A percentile compares a stretch with the other conserved stretches of the same genome.
Evolutionary conservation across 2,329 filamentous ascomycete genomes (phyloP).

Genomic region (Septoria petroselini): DNA sequence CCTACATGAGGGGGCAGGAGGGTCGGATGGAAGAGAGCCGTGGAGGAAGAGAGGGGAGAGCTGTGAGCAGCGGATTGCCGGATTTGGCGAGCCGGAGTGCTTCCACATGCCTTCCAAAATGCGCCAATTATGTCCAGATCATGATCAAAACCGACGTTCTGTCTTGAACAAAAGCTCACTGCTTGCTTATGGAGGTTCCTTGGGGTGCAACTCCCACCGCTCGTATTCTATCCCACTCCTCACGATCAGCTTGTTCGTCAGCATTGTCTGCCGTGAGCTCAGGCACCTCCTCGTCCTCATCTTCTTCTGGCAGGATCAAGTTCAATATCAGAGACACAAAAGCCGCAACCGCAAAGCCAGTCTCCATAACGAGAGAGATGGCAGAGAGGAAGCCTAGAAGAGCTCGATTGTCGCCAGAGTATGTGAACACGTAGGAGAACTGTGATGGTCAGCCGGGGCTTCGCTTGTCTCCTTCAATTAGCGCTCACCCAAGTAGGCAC

Average conservation of each 20-base stretch:
- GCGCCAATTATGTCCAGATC: no score
- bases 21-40: slow-evolving; percentile 13
- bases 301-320: slow-evolving; percentile 67
- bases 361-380: slow-evolving; percentile 48
- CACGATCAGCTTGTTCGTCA: slow-evolving; percentile 40
- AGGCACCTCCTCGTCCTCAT: slow-evolving; percentile 59
- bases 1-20: slow-evolving; percentile 5
- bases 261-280: slow-evolving; percentile 44
- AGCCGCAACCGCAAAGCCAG: slow-evolving; percentile 71
- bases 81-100: slow-evolving; percentile 11
- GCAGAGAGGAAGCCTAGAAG: slow-evolving; percentile 73
- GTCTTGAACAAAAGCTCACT: no score
- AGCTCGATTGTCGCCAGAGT: slow-evolving; percentile 63
- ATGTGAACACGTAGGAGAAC: slow-evolving; percentile 64
- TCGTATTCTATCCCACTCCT: slow-evolving; percentile 43
- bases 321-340: slow-evolving; percentile 72
- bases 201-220: neutral
- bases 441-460: neutral
- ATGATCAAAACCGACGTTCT: no score
- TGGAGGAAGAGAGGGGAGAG: slow-evolving; percentile 12
- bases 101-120: no score
- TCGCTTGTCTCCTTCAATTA: neutral
- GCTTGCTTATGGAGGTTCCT: neutral
- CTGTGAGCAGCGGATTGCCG: slow-evolving; percentile 4
- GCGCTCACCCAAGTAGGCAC: slow-evolving; percentile 40